These are phyloP conservation scores for Fraxinus nigra DNA, from an alignment of 305 asterid genomes.

Conservation along the genomic window DNA sequence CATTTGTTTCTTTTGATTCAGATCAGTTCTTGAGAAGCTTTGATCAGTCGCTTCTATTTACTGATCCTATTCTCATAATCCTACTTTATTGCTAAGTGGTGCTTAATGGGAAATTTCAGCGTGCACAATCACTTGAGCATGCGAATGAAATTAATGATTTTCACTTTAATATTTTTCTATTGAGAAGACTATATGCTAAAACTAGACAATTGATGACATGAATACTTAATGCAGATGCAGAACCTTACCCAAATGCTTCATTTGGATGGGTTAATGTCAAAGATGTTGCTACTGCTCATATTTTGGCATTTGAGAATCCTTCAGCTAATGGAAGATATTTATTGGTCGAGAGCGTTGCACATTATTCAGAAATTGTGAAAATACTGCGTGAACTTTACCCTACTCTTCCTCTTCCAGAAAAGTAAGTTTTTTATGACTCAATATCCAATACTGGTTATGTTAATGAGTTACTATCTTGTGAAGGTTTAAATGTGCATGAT, in stretches of 20 bases:
- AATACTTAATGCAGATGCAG: constrained; percentile 36
- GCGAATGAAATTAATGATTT: background rate
- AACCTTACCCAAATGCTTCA: constrained; percentile 40
- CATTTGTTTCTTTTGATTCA: background rate
- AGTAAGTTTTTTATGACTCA: constrained; percentile 30
- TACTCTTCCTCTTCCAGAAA: constrained; percentile 37
- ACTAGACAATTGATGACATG: background rate
- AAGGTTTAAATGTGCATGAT: background rate
- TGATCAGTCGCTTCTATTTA: background rate
- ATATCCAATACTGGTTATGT: background rate
- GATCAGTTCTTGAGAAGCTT: background rate
- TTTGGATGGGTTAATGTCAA: constrained; percentile 62
- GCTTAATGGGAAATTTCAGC: background rate
- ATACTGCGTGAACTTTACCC: constrained; percentile 45
- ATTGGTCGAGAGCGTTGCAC: constrained; percentile 47
- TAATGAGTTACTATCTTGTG: background rate
- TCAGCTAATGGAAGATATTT: constrained; percentile 51
- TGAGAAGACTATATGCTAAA: background rate
- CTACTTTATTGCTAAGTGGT: background rate
- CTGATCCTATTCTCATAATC: background rate
- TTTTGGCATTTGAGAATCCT: constrained; percentile 52
- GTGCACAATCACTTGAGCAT: background rate
- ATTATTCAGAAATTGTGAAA: constrained; percentile 41
- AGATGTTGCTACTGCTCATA: constrained; percentile 56
- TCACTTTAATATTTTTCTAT: background rate